Conservation (phyloP, 352 stramenopile species). For the Globisporangium iwayamae region DNA sequence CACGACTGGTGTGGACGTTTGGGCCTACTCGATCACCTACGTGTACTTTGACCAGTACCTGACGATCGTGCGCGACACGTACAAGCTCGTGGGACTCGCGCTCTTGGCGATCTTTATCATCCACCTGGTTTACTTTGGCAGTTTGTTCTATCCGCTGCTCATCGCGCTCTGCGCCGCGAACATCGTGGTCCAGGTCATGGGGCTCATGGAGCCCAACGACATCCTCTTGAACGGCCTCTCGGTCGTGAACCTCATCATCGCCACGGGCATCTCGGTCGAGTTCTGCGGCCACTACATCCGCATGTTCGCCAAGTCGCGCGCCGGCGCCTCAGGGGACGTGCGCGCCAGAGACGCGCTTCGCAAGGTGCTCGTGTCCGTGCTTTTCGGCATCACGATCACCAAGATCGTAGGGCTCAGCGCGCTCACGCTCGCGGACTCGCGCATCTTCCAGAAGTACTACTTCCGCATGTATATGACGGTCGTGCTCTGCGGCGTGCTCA, state of each 20-base stretch:
- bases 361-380: slow-evolving; percentile 62
- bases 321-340: slow-evolving; percentile 26
- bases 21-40: slow-evolving; percentile 61
- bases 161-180: slow-evolving; percentile 39
- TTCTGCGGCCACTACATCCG: slow-evolving; percentile 74
- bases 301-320: slow-evolving; percentile 49
- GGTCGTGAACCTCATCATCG: slow-evolving; percentile 78
- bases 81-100: slow-evolving; percentile 42
- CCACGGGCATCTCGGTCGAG: slow-evolving; percentile 69
- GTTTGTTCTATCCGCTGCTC: slow-evolving; percentile 42
- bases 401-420: slow-evolving; percentile 84
- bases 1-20: slow-evolving; percentile 59
- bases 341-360: slow-evolving; percentile 45
- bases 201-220: slow-evolving; percentile 52
- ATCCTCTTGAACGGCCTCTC: slow-evolving; percentile 81
- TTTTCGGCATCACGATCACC: slow-evolving; percentile 87
- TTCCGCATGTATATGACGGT: slow-evolving; percentile 89
- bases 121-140: slow-evolving; percentile 46
- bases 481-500: slow-evolving; percentile 77
- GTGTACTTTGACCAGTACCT: slow-evolving; percentile 72
- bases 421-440: slow-evolving; percentile 74
- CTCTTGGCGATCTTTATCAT: slow-evolving; percentile 46
- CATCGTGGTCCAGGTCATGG: slow-evolving; percentile 59
- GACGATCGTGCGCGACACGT: slow-evolving; percentile 48
- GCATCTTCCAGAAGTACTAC: slow-evolving; percentile 89